Evolutionary conservation across 2,329 filamentous ascomycete species (phyloP), one percentile per base, ranked within the genome.

Genomic region (Neonectria magnoliae): DNA sequence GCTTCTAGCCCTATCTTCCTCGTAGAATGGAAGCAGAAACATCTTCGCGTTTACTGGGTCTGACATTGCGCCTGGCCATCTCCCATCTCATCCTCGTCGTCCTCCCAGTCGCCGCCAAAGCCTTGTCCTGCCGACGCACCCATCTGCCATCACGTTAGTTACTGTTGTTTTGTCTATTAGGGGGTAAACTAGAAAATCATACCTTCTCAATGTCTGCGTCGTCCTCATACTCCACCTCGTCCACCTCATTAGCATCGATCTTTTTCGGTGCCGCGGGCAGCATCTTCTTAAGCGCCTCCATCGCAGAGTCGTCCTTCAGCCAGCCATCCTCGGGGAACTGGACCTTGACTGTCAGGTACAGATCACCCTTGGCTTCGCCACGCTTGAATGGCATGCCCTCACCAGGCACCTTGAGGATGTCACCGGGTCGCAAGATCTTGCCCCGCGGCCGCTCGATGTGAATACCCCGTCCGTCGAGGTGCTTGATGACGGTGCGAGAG

Each of bases 321-420:
- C 94, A 98, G 27, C 90, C 92, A 73, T 95, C 90, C 72, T 94
- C 89, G 2, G 96, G 96, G 82, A 98, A 98, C 59, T 93, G 87
- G 67, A 99, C 87, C 73, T 96, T 90, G 68, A 98, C 90, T 41
- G 92, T 83, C 45, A 99, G 84, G 80, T 95, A 99, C 18, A 99
- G 83, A 75, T 98, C 94, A 47, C 96, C 96, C 76, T 89, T 93
- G 5, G 82, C 76, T 42, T 99, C 96, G 68, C 91, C 93, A 62
- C 90, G 90, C 85, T 98, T 98, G 72, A 90, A 80, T 2, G 96
- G 96, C 96, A 99, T 99, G 65, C 96, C 96, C 82, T 99, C 96
- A 27, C 93, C 94, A 2, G 85, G 80, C 1, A 99, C 84, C 83
- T 94, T 97, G 72, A 99, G 85, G 8, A 95, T 88, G 76, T 99